Evolutionary conservation across 805 yeast species (phyloP).

Genomic region (Candida nonsorbophila): DNA sequence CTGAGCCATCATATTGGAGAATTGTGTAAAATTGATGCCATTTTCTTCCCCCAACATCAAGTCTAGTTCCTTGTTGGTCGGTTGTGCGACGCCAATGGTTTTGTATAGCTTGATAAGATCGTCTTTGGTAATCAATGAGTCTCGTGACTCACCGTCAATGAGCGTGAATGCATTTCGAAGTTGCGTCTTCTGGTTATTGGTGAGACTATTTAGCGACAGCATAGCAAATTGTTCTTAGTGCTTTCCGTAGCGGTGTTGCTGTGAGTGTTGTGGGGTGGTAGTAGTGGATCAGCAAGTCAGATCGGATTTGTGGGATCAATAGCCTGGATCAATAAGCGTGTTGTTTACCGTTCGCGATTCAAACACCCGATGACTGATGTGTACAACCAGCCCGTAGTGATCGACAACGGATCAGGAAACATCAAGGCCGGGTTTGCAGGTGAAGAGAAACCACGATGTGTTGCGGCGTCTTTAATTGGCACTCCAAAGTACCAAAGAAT

Average conservation of each 20-base stretch:
- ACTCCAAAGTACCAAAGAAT: slow-evolving; percentile 77
- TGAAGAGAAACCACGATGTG: slow-evolving; percentile 69
- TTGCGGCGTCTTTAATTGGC: slow-evolving; percentile 67
- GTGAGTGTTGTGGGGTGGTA: not conserved
- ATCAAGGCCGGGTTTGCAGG: slow-evolving; percentile 93
- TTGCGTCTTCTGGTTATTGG: slow-evolving; percentile 59
- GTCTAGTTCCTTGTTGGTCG: slow-evolving; percentile 37
- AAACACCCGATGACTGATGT: slow-evolving; percentile 6
- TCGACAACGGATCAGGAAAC: slow-evolving; percentile 69
- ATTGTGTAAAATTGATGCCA: slow-evolving; percentile 58
- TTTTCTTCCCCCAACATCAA: slow-evolving; percentile 40
- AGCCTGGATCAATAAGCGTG: slow-evolving; percentile 1
- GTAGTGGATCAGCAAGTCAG: not conserved
- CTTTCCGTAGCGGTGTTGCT: not conserved
- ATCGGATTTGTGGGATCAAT: no score
- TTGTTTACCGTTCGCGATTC: slow-evolving; percentile 1
- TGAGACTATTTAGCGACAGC: slow-evolving; percentile 38
- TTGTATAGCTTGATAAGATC: slow-evolving; percentile 54
- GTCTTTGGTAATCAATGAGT: slow-evolving; percentile 51
- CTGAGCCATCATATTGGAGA: slow-evolving; percentile 55
- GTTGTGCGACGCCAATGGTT: slow-evolving; percentile 45
- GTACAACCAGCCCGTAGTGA: slow-evolving; percentile 42
- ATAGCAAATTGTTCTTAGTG: slow-evolving; percentile 8
- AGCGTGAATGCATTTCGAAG: slow-evolving; percentile 72
- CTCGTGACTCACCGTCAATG: slow-evolving; percentile 73